Conservation (phyloP, 2,329 filamentous ascomycete species). For the Epichloe sp. region DNA sequence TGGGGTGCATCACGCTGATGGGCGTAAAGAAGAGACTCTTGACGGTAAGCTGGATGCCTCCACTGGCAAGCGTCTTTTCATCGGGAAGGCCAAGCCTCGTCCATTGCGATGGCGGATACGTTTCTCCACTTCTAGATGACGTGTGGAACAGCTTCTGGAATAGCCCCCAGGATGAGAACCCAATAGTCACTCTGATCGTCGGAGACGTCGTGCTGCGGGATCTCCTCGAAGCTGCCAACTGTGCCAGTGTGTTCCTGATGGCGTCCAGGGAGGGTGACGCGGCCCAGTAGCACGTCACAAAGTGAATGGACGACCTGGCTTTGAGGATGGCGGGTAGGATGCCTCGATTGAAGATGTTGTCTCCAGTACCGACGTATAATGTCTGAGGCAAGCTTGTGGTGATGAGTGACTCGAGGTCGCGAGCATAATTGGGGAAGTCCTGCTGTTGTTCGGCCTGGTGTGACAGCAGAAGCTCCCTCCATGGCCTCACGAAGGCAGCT, state of each 20-base stretch:
- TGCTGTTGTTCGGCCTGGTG: conserved; percentile 20
- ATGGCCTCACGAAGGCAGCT: conserved; percentile 23
- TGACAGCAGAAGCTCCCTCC: conserved; percentile 20
- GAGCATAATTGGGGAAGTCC: conserved; percentile 35
- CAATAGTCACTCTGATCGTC: conserved; percentile 51
- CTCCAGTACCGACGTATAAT: conserved; percentile 45
- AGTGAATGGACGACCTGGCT: conserved; percentile 52
- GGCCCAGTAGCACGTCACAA: conserved; percentile 79
- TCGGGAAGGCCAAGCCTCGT: conserved; percentile 49
- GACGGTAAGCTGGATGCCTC: conserved; percentile 52
- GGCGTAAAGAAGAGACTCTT: conserved; percentile 72
- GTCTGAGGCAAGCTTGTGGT: conserved; percentile 32
- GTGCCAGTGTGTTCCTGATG: conserved; percentile 42
- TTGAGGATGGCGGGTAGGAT: conserved; percentile 48
- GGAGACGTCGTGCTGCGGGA: conserved; percentile 11
- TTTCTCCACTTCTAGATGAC: conserved; percentile 44
- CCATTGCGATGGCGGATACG: conserved; percentile 50
- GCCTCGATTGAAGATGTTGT: conserved; percentile 38
- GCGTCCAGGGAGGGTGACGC: conserved; percentile 46
- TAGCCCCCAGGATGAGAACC: conserved; percentile 61
- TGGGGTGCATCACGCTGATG: conserved; percentile 79
- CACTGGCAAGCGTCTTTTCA: conserved; percentile 34
- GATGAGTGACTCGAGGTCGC: conserved; percentile 32
- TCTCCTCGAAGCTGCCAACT: conserved; percentile 37
- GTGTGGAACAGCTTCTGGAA: conserved; percentile 66